Evolutionary conservation across 2,329 filamentous ascomycete species (phyloP), one percentile per base, ranked within the genome.

Genomic region (Colletotrichum gloeosporioides): DNA sequence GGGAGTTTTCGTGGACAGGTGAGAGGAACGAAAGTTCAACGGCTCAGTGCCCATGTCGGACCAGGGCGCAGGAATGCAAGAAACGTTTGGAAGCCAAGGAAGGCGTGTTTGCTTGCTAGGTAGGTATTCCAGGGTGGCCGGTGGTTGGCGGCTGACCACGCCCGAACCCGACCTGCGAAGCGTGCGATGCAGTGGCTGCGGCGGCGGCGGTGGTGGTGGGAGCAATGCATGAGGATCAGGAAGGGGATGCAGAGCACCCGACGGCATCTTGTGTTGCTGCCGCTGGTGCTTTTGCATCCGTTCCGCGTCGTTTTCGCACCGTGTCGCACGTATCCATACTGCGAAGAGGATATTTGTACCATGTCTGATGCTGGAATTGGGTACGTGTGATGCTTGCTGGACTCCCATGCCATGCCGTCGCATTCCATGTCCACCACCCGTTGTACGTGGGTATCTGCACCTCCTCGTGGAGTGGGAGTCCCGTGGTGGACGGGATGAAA

Each of bases 31-130:
- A n/a, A 55, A 29, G 57, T 39, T 73, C 44, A 76, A 76, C 73
- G 73, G 73, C 64, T 63, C 39, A 32, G 49, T 73, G 61, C 69
- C 44, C 44, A 71, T 25, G 29, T 55, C 25, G 25, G 53, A 32
- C 34, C 31, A 57, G 55, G 49, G 36, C 62, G 29, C 27, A 67
- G 62, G 73, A 75, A 75, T 72, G 53, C 73, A 13, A 61, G 36
- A 72, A 67, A 72, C 69, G 69, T 62, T 62, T 59, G 55, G 44
- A 27, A 53, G 73, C 73, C 69, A 61, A 72, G 62, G 44, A 32
- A 53, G 25, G 69, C 69, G 62, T 72, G 62, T 75, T 72, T 75
- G 73, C 73, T 72, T 44, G 36, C 44, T 53, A 22, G 44, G 32
- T 34, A 31, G 8, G 44, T 72, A 53, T 57, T 32, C 39, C 9